Evolutionary conservation across 1,139 yeast species (phyloP).

Genomic region (Sugiyamaella pinicola): DNA sequence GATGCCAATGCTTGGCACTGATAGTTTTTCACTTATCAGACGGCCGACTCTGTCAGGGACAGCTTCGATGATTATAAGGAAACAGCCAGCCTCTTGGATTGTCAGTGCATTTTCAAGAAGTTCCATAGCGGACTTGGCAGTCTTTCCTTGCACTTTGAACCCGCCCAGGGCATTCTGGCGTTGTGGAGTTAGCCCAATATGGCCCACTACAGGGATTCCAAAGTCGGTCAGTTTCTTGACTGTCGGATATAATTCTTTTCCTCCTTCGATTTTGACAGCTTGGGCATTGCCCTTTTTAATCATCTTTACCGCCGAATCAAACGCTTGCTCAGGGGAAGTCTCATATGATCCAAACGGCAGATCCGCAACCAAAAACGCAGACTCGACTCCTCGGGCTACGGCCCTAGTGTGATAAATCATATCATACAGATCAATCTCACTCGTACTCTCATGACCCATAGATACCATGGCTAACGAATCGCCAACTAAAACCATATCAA

Average conservation of each 20-base stretch:
- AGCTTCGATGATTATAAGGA: slow-evolving; percentile 77
- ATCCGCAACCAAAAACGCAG: slow-evolving; percentile 79
- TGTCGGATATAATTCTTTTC: slow-evolving; percentile 54
- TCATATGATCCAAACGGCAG: slow-evolving; percentile 90
- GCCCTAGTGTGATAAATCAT: slow-evolving; percentile 76
- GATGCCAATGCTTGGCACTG: slow-evolving; percentile 87
- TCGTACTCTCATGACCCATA: slow-evolving; percentile 77
- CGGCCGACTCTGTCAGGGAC: slow-evolving; percentile 76
- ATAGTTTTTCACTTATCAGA: slow-evolving; percentile 58
- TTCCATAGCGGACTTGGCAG: slow-evolving; percentile 56
- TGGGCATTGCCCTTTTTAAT: slow-evolving; percentile 68
- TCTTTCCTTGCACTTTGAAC: slow-evolving; percentile 79
- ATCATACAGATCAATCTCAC: slow-evolving; percentile 73
- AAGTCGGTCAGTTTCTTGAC: slow-evolving; percentile 56
- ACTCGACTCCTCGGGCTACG: slow-evolving; percentile 67
- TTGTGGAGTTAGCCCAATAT: slow-evolving; percentile 92
- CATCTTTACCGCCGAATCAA: slow-evolving; percentile 61
- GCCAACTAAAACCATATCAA: slow-evolving; percentile 79
- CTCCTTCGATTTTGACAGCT: slow-evolving; percentile 89
- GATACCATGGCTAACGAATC: slow-evolving; percentile 94
- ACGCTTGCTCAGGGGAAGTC: slow-evolving; percentile 61
- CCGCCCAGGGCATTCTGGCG: slow-evolving; percentile 80
- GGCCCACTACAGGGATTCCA: slow-evolving; percentile 92
- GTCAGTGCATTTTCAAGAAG: slow-evolving; percentile 68
- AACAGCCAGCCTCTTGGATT: slow-evolving; percentile 77